phyloP scores from a whole-genome alignment of 345 rosid genomes.

The Euphorbia lathyris region DNA sequence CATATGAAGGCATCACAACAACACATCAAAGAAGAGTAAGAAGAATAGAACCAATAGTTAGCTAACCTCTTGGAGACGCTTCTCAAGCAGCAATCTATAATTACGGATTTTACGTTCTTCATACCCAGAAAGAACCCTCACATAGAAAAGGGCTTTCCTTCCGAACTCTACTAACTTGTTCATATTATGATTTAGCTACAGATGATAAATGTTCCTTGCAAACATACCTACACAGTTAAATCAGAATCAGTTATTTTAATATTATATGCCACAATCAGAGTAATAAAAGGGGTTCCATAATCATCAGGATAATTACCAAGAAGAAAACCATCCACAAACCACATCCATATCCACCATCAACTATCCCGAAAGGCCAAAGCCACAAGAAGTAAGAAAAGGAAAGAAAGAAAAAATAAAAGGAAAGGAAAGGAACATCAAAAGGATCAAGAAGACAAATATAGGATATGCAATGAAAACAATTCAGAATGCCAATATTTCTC shows the following conservation, averaged over 20 bases:
- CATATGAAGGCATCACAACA: not conserved
- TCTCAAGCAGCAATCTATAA: constrained; percentile 74
- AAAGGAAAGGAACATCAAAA: not conserved
- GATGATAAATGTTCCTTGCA: constrained; percentile 1
- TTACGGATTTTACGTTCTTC: constrained; percentile 79
- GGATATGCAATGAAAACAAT: not conserved
- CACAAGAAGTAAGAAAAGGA: too few relatives aligned
- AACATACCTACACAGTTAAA: constrained; percentile 6
- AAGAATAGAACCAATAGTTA: not conserved
- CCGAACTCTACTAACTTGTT: constrained; percentile 76
- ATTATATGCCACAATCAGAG: not conserved
- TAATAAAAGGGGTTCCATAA: not conserved
- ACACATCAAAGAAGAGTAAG: not conserved
- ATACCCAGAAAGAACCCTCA: constrained; percentile 86
- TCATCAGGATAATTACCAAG: not conserved
- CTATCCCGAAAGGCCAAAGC: not conserved
- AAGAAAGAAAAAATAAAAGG: too few relatives aligned
- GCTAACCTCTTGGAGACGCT: constrained; percentile 63
- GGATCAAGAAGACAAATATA: not conserved
- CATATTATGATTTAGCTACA: constrained; percentile 36
- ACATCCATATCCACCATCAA: not conserved
- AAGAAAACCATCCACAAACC: not conserved
- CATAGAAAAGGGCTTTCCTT: constrained; percentile 75
- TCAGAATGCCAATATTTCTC: not conserved
- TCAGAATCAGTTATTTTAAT: not conserved